phyloP scores from a whole-genome alignment of 495 filamentous ascomycete species.

The Aspergillus taichungensis region DNA sequence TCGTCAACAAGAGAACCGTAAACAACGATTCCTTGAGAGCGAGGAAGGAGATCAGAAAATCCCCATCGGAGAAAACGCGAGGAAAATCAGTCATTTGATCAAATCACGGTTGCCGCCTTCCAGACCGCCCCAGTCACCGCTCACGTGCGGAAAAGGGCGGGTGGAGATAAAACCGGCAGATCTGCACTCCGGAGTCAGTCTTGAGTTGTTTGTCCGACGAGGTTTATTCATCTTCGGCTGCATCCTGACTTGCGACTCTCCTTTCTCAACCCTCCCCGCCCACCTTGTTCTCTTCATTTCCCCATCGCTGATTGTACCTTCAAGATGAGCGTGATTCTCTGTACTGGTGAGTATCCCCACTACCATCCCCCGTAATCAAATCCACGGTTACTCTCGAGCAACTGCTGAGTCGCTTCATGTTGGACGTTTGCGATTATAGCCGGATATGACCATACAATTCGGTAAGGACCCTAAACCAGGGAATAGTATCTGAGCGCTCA shows the following conservation, averaged over 20 bases:
- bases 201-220: too few species aligned
- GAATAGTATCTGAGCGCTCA: background rate
- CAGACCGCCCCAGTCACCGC: slow-evolving; percentile 15
- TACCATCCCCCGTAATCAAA: background rate
- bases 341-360: slow-evolving; percentile 56
- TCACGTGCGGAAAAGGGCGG: slow-evolving; percentile 5
- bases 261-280: background rate
- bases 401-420: background rate
- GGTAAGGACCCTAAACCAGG: slow-evolving; percentile 46
- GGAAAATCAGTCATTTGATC: too few species aligned
- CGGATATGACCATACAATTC: slow-evolving; percentile 98
- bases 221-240: too few species aligned
- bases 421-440: slow-evolving; percentile 40
- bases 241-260: background rate
- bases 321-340: slow-evolving; percentile 79
- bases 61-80: too few species aligned
- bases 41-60: too few species aligned
- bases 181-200: too few species aligned
- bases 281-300: slow-evolving; percentile 1
- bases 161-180: too few species aligned
- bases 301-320: background rate
- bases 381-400: background rate
- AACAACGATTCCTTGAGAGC: too few species aligned
- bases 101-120: background rate
- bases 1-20: too few species aligned